phyloP scores from a whole-genome alignment of 2,329 filamentous ascomycete species.

The Didymella glomerata region DNA sequence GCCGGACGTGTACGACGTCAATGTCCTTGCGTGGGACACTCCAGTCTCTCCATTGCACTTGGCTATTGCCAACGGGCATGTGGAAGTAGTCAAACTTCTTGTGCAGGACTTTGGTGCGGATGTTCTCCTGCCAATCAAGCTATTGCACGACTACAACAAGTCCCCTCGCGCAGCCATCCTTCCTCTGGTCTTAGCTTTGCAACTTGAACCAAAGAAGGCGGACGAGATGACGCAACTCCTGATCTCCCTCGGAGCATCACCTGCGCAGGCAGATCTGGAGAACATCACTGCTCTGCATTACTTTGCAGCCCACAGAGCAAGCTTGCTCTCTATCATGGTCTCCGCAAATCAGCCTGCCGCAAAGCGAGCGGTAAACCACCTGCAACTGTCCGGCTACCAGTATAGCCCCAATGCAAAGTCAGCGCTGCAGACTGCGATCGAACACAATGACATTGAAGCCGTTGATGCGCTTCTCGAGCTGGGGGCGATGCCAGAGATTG shows the following conservation, averaged over 20 bases:
- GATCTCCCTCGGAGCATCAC: constrained; percentile 74
- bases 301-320: constrained; percentile 26
- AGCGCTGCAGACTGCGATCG: constrained; percentile 66
- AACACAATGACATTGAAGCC: constrained; percentile 14
- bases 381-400: constrained; percentile 55
- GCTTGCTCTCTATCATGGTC: constrained; percentile 54
- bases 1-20: constrained; percentile 81
- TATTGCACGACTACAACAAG: constrained; percentile 59
- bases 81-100: constrained; percentile 72
- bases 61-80: constrained; percentile 77
- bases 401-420: constrained; percentile 53
- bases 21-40: constrained; percentile 81
- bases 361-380: constrained; percentile 71
- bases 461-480: constrained; percentile 62
- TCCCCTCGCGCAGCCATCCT: constrained; percentile 69
- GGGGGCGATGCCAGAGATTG: constrained; percentile 68
- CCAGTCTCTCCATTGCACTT: constrained; percentile 78
- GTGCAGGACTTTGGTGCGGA: constrained; percentile 79
- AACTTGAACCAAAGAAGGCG: constrained; percentile 69
- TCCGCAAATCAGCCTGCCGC: constrained; percentile 70
- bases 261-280: constrained; percentile 73
- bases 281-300: constrained; percentile 71
- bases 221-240: constrained; percentile 71
- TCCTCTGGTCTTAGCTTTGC: constrained; percentile 72
- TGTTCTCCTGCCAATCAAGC: constrained; percentile 76